These are phyloP conservation scores for Dioscorea cayenensis DNA, from an alignment of 116 monocot genomes.

Conservation along the genomic window DNA sequence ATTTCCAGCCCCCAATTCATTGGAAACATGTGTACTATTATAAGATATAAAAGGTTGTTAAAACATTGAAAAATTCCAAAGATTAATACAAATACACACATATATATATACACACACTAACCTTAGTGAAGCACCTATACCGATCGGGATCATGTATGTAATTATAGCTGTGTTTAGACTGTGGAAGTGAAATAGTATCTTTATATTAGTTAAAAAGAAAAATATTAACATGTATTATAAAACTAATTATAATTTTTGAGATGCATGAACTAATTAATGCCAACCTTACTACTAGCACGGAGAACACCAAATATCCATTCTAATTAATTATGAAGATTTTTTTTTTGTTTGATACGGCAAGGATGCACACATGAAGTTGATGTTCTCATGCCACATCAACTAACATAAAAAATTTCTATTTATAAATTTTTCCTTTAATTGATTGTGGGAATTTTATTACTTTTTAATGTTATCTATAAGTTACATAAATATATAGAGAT, in stretches of 20 bases:
- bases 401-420: too few species aligned
- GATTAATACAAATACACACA: not conserved
- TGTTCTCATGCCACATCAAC: too few species aligned
- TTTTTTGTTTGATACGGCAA: too few species aligned
- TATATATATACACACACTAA: not conserved
- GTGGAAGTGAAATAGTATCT: not conserved
- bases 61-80: not conserved
- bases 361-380: too few species aligned
- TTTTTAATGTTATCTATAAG: too few species aligned
- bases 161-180: not conserved
- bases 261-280: too few species aligned
- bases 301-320: too few species aligned
- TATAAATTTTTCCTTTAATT: too few species aligned
- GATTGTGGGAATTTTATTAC: too few species aligned
- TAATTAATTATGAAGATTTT: too few species aligned
- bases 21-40: constrained; percentile 13
- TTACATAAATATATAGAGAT: too few species aligned
- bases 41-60: not conserved
- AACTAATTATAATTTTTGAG: too few species aligned
- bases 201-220: not conserved
- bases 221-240: not conserved
- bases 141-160: not conserved
- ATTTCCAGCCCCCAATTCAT: constrained; percentile 21
- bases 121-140: constrained; percentile 1
- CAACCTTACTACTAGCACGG: not conserved